Base-by-base conservation (phyloP, 2,329 filamentous ascomycete genomes). In the Cytospora leucostoma region DNA sequence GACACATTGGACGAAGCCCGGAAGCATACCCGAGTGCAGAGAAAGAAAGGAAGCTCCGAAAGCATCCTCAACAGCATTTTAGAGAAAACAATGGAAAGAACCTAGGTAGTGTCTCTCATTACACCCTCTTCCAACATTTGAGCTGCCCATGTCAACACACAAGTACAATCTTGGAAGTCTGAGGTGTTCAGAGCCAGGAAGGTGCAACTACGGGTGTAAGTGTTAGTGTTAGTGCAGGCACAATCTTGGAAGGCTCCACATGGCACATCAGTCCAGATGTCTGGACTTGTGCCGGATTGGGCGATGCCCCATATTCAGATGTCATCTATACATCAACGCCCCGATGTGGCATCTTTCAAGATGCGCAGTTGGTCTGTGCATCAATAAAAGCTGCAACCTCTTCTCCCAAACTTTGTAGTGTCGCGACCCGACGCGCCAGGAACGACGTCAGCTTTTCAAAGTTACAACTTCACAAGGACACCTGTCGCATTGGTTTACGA, bases 341-440 rank as follows among this genome's bases (percentile, higher is more conserved):
- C 44, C 44, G 5, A 19, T n/a, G 44, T 47, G 5, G n/a, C 4
- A 19, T 3, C 5, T 1, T 10, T 19, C 17, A 1, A 47, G n/a
- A 21, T 47, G 27, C 27, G 27, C 27, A 27, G 27, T 2, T 27
- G 57, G 49, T 27, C 57, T 50, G 47, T 53, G 21, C 57, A 8
- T 32, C 15, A 38, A 57, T 37, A 51, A 53, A 49, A 59, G 54
- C 58, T 64, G 56, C 61, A 59, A 50, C 61, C 51, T 63, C 64
- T 62, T 62, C 56, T 54, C 54, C 47, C 40, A 53, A 37, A 62
- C 54, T 62, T 53, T 63, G 56, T 34, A 47, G 44, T 54, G 61
- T 49, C 64, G 64, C 64, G 64, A 60, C 55, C 47, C 44, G 61
- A 63, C 64, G 60, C 64, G 56, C 64, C 61, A 53, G 53, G 27